Percentiles rank a stretch among this genome's conserved stretches.
These are phyloP conservation scores for Venustampulla echinocandica DNA, from an alignment of 495 filamentous ascomycete species.

Conservation along the genomic window DNA sequence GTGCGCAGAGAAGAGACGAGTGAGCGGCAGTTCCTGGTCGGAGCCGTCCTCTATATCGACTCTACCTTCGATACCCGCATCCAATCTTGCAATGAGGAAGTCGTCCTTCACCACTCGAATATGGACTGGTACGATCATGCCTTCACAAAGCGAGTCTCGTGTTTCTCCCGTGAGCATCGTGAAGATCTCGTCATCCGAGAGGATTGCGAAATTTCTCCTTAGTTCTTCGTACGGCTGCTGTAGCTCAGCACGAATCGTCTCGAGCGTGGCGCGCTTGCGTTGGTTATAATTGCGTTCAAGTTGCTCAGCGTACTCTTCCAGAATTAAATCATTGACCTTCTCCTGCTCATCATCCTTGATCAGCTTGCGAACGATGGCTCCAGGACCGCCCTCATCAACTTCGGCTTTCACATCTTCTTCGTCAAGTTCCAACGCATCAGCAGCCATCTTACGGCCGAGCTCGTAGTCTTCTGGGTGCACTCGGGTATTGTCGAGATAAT, in stretches of 20 bases:
- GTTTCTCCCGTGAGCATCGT: slow-evolving; percentile 97
- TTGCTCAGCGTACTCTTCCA: slow-evolving; percentile 96
- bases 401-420: slow-evolving; percentile 97
- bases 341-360: slow-evolving; percentile 87
- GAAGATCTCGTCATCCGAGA: slow-evolving; percentile 77
- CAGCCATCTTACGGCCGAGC: slow-evolving; percentile 92
- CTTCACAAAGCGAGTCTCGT: slow-evolving; percentile 65
- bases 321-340: slow-evolving; percentile 88
- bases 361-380: slow-evolving; percentile 84
- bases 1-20: slow-evolving; percentile 54
- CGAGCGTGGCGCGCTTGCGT: slow-evolving; percentile 89
- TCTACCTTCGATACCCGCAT: slow-evolving; percentile 87
- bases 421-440: slow-evolving; percentile 90
- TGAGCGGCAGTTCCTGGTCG: slow-evolving; percentile 30
- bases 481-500: slow-evolving; percentile 91
- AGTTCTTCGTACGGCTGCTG: slow-evolving; percentile 91
- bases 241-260: slow-evolving; percentile 90
- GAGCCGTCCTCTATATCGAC: slow-evolving; percentile 44
- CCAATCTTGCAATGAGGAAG: slow-evolving; percentile 84
- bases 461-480: slow-evolving; percentile 98
- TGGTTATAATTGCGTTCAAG: slow-evolving; percentile 86
- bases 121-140: slow-evolving; percentile 86
- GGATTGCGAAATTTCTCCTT: slow-evolving; percentile 64
- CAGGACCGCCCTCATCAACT: slow-evolving; percentile 74
- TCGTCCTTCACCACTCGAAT: slow-evolving; percentile 83